phyloP scores from a whole-genome alignment of 805 yeast species.

The Helenozyma baotianmanensis region DNA sequence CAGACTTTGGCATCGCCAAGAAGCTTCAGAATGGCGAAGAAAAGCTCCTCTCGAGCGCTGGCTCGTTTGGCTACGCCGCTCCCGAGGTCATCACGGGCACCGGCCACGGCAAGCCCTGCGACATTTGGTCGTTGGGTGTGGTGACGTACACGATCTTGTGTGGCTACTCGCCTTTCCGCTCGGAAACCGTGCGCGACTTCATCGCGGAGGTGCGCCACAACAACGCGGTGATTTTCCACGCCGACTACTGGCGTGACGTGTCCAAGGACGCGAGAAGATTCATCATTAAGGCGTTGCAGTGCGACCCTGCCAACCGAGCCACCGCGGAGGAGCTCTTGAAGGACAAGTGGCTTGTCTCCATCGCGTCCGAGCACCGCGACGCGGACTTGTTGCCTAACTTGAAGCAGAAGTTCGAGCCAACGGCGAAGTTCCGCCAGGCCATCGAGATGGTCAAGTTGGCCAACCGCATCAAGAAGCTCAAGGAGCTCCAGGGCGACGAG shows the following conservation, averaged over 20 bases:
- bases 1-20: conserved; percentile 96
- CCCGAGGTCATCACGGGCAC: conserved; percentile 81
- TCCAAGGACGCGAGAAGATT: conserved; percentile 78
- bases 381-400: conserved; percentile 78
- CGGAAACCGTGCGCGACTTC: conserved; percentile 79
- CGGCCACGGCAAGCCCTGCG: conserved; percentile 96
- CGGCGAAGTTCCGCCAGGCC: conserved; percentile 77
- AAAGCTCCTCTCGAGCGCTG: conserved; percentile 68
- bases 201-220: conserved; percentile 69
- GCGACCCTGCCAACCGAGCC: conserved; percentile 64
- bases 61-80: conserved; percentile 95
- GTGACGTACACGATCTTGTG: conserved; percentile 85
- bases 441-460: conserved; percentile 78
- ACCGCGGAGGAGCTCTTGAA: conserved; percentile 59
- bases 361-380: conserved; percentile 45
- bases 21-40: conserved; percentile 57
- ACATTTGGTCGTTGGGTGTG: conserved; percentile 93
- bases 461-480: conserved; percentile 71
- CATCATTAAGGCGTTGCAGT: conserved; percentile 64
- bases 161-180: conserved; percentile 88
- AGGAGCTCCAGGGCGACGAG: conserved; percentile 53
- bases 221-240: conserved; percentile 80
- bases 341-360: conserved; percentile 65
- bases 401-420: conserved; percentile 78
- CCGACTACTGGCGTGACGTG: conserved; percentile 79